A percentile compares a stretch with the other conserved stretches of the same genome.
Evolutionary conservation across 2,329 filamentous ascomycete genomes (phyloP).

Genomic region (Fusarium sterilihyphosum): DNA sequence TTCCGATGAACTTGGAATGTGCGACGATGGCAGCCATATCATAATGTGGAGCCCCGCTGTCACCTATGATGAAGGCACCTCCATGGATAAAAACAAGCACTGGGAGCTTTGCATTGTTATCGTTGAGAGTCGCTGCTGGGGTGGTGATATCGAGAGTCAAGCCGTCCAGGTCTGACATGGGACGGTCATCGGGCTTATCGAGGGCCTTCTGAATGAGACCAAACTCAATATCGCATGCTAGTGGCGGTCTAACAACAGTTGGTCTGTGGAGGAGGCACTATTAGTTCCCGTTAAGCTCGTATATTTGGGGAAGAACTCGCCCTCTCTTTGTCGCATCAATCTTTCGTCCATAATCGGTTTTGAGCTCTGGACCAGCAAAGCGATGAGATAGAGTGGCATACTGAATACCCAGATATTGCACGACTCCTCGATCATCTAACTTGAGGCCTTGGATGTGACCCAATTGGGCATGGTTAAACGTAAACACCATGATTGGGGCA

Average conservation of each 20-base stretch:
- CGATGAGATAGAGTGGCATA: background rate
- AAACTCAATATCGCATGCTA: background rate
- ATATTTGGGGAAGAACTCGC: background rate
- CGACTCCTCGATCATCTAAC: background rate
- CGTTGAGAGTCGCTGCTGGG: rapidly evolving
- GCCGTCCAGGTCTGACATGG: background rate
- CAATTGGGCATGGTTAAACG: background rate
- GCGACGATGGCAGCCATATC: background rate
- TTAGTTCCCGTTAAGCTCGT: rapidly evolving
- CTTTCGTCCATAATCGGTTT: background rate
- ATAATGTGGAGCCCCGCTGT: background rate
- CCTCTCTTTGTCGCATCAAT: background rate
- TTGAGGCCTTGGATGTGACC: background rate
- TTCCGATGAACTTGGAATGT: background rate
- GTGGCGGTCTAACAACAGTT: background rate
- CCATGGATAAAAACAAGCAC: background rate
- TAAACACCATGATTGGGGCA: background rate
- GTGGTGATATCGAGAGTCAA: background rate
- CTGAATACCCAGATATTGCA: background rate
- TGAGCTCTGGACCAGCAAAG: background rate
- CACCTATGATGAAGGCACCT: background rate
- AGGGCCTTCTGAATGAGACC: background rate
- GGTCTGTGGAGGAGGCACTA: background rate
- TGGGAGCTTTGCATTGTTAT: background rate
- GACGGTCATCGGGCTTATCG: background rate